Evolutionary conservation across 139 green algal genomes (phyloP).

Genomic region (Tetradesmus obliquus): DNA sequence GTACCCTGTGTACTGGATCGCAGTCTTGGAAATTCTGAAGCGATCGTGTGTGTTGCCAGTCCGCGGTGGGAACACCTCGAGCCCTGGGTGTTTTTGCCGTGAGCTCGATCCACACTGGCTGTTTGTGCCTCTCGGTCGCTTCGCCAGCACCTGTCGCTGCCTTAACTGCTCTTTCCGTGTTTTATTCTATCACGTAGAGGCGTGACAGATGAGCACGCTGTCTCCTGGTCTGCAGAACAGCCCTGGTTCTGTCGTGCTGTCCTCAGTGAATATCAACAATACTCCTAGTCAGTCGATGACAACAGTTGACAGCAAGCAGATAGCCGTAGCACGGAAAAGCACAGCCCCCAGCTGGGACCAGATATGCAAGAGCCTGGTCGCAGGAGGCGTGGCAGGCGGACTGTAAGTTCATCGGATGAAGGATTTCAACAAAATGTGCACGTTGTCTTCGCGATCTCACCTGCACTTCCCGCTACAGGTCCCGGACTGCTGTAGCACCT

Average conservation of each 20-base stretch:
- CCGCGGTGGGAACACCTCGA: background rate
- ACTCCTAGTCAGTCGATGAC: constrained; percentile 30
- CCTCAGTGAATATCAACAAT: background rate
- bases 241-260: constrained; percentile 24
- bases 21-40: background rate
- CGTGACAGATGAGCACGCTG: constrained; percentile 6
- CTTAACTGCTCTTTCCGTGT: background rate
- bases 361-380: constrained; percentile 86
- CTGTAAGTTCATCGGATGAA: constrained; percentile 75
- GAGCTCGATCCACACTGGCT: background rate
- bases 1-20: background rate
- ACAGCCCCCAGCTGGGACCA: constrained; percentile 39
- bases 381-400: constrained; percentile 91
- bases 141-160: background rate
- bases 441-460: constrained; percentile 10
- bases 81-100: background rate
- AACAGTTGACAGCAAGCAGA: background rate
- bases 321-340: constrained; percentile 36
- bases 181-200: background rate
- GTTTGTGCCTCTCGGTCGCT: background rate
- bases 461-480: constrained; percentile 65
- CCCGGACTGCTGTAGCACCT: constrained; percentile 97
- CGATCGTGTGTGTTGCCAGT: background rate
- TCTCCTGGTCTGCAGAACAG: constrained; percentile 7
- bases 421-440: background rate